These are phyloP conservation scores for Ceratobasidium sp. DNA, from an alignment of 1,284 basidiomycete genomes.

Conservation along the genomic window DNA sequence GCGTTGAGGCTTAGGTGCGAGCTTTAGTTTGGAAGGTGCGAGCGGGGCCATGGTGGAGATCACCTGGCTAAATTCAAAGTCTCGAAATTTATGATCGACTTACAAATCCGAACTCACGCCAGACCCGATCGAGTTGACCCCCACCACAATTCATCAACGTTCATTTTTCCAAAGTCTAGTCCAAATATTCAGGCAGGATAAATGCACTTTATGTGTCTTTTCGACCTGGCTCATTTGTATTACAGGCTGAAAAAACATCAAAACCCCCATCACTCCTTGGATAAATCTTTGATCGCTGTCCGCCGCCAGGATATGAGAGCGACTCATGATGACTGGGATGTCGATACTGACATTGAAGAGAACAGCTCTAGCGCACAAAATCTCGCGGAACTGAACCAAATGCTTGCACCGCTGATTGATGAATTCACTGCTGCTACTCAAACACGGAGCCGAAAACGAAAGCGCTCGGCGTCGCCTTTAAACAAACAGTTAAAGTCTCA, in stretches of 20 bases:
- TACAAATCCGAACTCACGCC: conserved; percentile 14
- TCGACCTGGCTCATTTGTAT: too few species aligned
- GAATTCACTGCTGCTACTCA: not conserved
- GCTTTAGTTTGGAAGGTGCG: conserved; percentile 46
- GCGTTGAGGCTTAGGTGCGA: conserved; percentile 37
- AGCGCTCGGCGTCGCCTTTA: conserved; percentile 36
- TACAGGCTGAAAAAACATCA: conserved; percentile 17
- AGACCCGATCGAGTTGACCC: not conserved
- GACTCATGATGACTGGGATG: not conserved
- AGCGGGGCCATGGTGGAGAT: conserved; percentile 55
- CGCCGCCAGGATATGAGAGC: not conserved
- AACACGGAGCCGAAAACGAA: not conserved
- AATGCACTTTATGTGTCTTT: not conserved
- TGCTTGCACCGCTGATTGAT: not conserved
- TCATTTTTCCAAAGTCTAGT: not conserved
- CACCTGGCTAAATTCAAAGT: not conserved
- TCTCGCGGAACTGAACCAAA: not conserved
- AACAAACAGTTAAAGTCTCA: too few species aligned
- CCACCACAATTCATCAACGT: too few species aligned
- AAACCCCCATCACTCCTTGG: conserved; percentile 15
- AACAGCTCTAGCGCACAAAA: not conserved
- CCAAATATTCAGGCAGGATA: not conserved
- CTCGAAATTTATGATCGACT: conserved; percentile 23
- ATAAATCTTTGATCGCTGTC: not conserved
- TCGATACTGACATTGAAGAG: not conserved